A percentile compares a stretch with the other conserved stretches of the same genome.
Evolutionary conservation across 805 yeast species (phyloP).

Genomic region (Candida boleticola): DNA sequence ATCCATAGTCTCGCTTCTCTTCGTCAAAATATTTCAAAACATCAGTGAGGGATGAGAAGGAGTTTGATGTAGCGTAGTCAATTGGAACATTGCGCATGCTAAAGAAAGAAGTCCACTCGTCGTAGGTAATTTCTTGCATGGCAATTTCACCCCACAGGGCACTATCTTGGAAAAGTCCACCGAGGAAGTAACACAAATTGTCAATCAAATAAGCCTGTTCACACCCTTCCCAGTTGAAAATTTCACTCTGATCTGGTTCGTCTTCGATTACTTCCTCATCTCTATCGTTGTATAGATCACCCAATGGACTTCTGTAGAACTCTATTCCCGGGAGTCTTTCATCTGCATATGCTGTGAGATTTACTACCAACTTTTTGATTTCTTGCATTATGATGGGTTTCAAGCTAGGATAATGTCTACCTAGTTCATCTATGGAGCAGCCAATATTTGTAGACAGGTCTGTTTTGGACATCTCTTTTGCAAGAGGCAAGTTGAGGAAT

Average conservation of each 20-base stretch:
- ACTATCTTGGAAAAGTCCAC: slow-evolving; percentile 52
- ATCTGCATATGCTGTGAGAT: slow-evolving; percentile 39
- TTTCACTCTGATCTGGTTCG: slow-evolving; percentile 39
- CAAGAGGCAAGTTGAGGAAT: slow-evolving; percentile 47
- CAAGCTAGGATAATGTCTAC: slow-evolving; percentile 78
- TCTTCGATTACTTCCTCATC: slow-evolving; percentile 40
- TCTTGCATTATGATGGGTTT: slow-evolving; percentile 56
- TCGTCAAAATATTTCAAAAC: slow-evolving; percentile 58
- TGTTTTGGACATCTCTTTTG: slow-evolving; percentile 48
- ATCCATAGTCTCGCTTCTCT: slow-evolving; percentile 49
- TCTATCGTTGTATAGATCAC: slow-evolving; percentile 38
- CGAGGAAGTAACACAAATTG: slow-evolving; percentile 47
- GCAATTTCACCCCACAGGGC: slow-evolving; percentile 45
- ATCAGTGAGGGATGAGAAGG: slow-evolving; percentile 51
- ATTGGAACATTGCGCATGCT: slow-evolving; percentile 55
- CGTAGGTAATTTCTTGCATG: slow-evolving; percentile 35
- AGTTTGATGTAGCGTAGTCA: slow-evolving; percentile 57
- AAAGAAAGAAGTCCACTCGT: slow-evolving; percentile 48
- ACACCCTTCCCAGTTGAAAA: slow-evolving; percentile 54
- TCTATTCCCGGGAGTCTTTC: slow-evolving; percentile 34
- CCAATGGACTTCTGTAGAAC: slow-evolving; percentile 36
- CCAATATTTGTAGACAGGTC: slow-evolving; percentile 61
- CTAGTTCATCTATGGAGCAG: slow-evolving; percentile 69
- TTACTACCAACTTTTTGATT: slow-evolving; percentile 42
- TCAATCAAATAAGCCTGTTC: slow-evolving; percentile 48